These are phyloP conservation scores for Phytophthora rubi DNA, from an alignment of 352 stramenopile genomes.

Conservation along the genomic window DNA sequence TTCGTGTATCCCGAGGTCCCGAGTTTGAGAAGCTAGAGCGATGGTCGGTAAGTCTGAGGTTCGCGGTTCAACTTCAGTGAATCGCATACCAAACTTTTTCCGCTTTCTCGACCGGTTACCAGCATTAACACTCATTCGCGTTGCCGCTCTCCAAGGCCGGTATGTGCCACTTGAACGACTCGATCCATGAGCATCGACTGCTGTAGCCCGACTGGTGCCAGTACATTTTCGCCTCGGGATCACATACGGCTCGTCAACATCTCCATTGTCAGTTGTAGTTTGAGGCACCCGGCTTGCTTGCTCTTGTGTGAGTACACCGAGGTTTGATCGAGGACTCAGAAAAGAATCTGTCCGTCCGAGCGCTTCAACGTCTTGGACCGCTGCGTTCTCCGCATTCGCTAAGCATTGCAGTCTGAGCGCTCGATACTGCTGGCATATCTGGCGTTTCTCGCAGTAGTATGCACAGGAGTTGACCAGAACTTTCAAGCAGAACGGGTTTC, in stretches of 20 bases:
- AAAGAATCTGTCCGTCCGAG: slow-evolving; percentile 4
- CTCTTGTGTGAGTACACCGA: background rate
- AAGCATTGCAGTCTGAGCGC: slow-evolving; percentile 47
- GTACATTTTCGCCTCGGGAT: slow-evolving; percentile 44
- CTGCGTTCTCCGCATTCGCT: slow-evolving; percentile 21
- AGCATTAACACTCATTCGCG: background rate
- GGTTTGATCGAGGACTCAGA: background rate
- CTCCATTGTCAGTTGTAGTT: background rate
- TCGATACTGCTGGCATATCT: slow-evolving; percentile 58
- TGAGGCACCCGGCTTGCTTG: background rate
- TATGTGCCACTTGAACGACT: background rate
- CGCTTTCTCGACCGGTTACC: background rate
- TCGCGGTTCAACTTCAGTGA: slow-evolving; percentile 21
- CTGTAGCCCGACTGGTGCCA: background rate
- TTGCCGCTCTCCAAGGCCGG: background rate
- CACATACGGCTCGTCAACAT: slow-evolving; percentile 21
- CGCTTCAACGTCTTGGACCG: background rate
- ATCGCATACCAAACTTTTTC: slow-evolving; percentile 18
- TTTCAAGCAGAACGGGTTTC: slow-evolving; percentile 55
- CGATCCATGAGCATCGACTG: background rate
- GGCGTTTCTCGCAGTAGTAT: slow-evolving; percentile 47
- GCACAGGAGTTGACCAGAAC: slow-evolving; percentile 36
- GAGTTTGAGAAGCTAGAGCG: slow-evolving; percentile 7
- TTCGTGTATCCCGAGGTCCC: slow-evolving; percentile 4
- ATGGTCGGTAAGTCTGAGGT: background rate